Conservation (phyloP, 1,284 basidiomycete species). For the Filobasidium uniguttulatum region DNA sequence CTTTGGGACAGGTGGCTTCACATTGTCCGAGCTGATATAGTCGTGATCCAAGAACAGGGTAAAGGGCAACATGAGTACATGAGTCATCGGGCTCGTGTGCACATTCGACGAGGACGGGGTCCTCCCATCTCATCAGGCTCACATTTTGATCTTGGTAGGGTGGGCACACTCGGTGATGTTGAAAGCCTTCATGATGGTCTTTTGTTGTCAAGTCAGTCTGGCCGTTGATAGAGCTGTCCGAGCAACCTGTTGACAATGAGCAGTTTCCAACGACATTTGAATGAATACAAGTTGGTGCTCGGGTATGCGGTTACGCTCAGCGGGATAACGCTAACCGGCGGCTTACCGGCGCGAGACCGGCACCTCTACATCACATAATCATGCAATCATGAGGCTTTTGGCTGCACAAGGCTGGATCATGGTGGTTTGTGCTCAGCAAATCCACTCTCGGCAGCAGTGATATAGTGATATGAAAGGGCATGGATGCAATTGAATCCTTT, state of each 20-base stretch:
- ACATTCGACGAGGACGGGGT: neutral
- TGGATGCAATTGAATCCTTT: no score
- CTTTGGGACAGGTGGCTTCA: constrained; percentile 47
- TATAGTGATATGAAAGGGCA: no score
- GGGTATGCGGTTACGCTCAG: no score
- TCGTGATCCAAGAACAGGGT: no score
- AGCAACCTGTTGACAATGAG: neutral
- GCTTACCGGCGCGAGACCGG: no score
- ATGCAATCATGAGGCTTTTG: no score
- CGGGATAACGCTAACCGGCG: no score
- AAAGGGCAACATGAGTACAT: constrained; percentile 1
- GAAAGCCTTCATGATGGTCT: constrained; percentile 58
- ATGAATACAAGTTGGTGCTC: neutral
- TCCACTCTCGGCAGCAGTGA: no score
- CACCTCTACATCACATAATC: no score
- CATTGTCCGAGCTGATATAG: constrained; percentile 42
- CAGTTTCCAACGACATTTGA: neutral
- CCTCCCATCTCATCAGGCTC: constrained; percentile 11
- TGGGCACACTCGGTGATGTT: constrained; percentile 58
- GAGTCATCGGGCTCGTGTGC: neutral
- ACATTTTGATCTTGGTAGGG: constrained; percentile 53
- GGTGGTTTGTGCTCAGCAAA: no score
- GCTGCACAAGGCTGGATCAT: no score
- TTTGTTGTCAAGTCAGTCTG: neutral
- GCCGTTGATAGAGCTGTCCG: neutral